Evolutionary conservation across 495 filamentous ascomycete genomes (phyloP), one percentile per base, ranked within the genome.

Genomic region (Neurospora sp.): DNA sequence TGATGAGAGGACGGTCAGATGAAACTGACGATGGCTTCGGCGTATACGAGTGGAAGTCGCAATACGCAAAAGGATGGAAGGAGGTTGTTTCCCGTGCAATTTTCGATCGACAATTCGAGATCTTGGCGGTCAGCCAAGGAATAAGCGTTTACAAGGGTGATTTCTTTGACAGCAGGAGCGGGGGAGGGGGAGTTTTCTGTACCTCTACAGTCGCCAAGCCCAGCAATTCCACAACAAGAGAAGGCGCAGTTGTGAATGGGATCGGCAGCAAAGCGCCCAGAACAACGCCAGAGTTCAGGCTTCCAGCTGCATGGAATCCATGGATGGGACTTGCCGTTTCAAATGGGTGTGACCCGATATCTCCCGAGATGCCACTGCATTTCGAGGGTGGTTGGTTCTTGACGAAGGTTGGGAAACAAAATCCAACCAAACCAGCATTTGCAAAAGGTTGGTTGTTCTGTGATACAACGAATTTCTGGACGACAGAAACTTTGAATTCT

Each of bases 331-430:
- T 31, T 31, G 27, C 54, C 27, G 23, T 35, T 59, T 31, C 54
- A 62, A 62, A 31, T 35, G 27, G 54, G 54, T 76, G 73, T 72
- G 72, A 74, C 74, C 75, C 75, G 75, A 76, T n/a, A 75, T 76
- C 48, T 75, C 44, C 75, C 75, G 75, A 40, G 74, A 69, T 70
- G 66, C 5, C 20, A 59, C 20, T 59, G 48, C 20, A 27, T 59
- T 59, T 54, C 3, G 46, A 18, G 23, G 6, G 14, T 27, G 54
- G 54, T 66, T 66, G 54, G 27, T 16, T 62, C n/a, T 23, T 54
- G 46, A 62, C 11, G 54, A 62, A 16, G 20, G n/a, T 6, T 54
- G n/a, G 48, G 4, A 27, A 62, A 35, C 11, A 3, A 16, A 1
- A 9, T 18, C 23, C 11, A 31, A 18, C 54, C 1, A n/a, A n/a